Percentiles rank a stretch among this genome's conserved stretches.
These are phyloP conservation scores for Talaromyces sp. DNA, from an alignment of 2,329 filamentous ascomycete species.

Conservation along the genomic window DNA sequence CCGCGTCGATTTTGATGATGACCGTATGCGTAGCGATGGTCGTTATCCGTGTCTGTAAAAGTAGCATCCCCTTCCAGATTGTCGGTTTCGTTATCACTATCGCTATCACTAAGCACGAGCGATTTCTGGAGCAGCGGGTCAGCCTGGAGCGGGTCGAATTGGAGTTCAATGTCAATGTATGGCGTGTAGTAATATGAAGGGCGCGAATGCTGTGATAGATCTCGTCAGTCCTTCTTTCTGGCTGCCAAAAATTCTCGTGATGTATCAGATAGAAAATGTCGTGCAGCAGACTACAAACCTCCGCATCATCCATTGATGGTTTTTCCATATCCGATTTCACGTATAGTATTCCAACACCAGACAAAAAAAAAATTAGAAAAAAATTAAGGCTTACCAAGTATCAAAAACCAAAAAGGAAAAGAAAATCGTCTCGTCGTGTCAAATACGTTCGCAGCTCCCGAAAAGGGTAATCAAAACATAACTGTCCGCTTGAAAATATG, in stretches of 20 bases:
- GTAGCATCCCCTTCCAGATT: background rate
- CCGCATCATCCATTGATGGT: background rate
- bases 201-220: background rate
- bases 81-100: background rate
- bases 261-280: background rate
- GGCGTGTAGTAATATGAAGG: slow-evolving; percentile 1
- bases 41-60: background rate
- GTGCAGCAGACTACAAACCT: slow-evolving; percentile 11
- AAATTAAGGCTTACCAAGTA: background rate
- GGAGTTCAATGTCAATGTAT: slow-evolving; percentile 19
- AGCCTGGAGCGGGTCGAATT: slow-evolving; percentile 22
- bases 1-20: background rate
- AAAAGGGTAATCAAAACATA: slow-evolving; percentile 6
- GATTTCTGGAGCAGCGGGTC: slow-evolving; percentile 26
- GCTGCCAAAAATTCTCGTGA: background rate
- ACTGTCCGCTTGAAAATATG: background rate
- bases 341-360: background rate
- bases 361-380: background rate
- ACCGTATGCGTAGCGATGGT: background rate
- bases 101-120: slow-evolving; percentile 18
- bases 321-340: background rate
- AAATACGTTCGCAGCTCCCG: background rate
- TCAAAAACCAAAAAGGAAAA: background rate
- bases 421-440: background rate
- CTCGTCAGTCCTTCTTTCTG: background rate